A percentile compares a stretch with the other conserved stretches of the same genome.
These are phyloP conservation scores for Aspergillus tanneri DNA, from an alignment of 2,329 filamentous ascomycete genomes.

Conservation along the genomic window DNA sequence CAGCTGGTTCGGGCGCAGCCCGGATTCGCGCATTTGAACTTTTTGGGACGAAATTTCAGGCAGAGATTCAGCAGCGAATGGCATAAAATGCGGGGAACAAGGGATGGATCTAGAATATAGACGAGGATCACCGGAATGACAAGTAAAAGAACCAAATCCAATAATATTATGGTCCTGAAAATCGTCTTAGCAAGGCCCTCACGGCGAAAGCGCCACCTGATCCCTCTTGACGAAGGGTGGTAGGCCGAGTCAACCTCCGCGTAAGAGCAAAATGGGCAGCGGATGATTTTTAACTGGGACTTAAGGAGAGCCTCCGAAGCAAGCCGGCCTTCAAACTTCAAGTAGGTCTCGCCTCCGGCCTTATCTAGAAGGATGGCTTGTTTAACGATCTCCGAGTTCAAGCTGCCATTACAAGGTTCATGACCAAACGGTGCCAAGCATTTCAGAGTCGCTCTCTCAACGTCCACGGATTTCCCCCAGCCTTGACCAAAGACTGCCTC, in stretches of 20 bases:
- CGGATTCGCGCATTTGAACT: slow-evolving; percentile 73
- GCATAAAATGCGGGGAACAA: slow-evolving; percentile 53
- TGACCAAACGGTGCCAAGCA: slow-evolving; percentile 74
- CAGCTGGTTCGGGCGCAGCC: slow-evolving; percentile 71
- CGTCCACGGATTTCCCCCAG: slow-evolving; percentile 77
- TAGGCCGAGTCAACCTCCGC: slow-evolving; percentile 82
- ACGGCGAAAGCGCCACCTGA: slow-evolving; percentile 58
- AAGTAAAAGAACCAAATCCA: slow-evolving; percentile 46
- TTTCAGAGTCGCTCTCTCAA: slow-evolving; percentile 68
- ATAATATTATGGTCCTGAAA: slow-evolving; percentile 45
- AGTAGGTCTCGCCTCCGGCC: slow-evolving; percentile 68
- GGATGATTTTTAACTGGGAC: slow-evolving; percentile 71
- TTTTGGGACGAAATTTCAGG: slow-evolving; percentile 68
- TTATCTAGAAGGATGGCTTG: slow-evolving; percentile 69
- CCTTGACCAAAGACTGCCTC: slow-evolving; percentile 93
- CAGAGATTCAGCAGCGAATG: slow-evolving; percentile 66
- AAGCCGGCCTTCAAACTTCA: slow-evolving; percentile 74
- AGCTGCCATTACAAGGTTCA: slow-evolving; percentile 69
- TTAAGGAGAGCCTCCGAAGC: slow-evolving; percentile 73
- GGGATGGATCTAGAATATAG: slow-evolving; percentile 55
- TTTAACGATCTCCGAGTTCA: slow-evolving; percentile 67
- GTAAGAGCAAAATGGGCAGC: slow-evolving; percentile 89
- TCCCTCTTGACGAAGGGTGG: slow-evolving; percentile 54
- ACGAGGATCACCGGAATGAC: slow-evolving; percentile 57
- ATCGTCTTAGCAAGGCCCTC: slow-evolving; percentile 56